These are phyloP conservation scores for Podospora australis DNA, from an alignment of 495 filamentous ascomycete genomes.

Conservation along the genomic window DNA sequence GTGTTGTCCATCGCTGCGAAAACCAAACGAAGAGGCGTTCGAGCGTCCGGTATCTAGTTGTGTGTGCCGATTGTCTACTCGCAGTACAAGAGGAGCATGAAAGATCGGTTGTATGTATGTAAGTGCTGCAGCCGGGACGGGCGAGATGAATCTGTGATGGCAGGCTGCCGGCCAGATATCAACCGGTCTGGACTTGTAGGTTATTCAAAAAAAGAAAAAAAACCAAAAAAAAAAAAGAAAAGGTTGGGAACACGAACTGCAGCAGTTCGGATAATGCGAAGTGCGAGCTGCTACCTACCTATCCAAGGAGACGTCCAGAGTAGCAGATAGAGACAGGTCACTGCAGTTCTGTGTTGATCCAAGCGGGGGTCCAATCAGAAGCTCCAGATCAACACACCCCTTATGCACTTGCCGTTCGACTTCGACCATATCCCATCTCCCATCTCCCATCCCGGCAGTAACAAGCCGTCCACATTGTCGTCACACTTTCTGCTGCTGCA, in stretches of 20 bases:
- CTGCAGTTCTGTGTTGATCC: not conserved
- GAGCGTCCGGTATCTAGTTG: not conserved
- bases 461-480: not conserved
- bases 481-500: not conserved
- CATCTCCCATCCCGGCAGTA: not conserved
- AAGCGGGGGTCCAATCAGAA: conserved; percentile 7
- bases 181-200: not conserved
- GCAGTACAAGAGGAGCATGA: too few species aligned
- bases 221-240: not conserved
- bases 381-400: not conserved
- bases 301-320: not conserved
- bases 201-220: not conserved
- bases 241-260: not conserved
- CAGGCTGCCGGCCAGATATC: not conserved
- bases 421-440: not conserved
- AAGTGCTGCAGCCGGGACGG: not conserved
- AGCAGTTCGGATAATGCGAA: not conserved
- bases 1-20: not conserved
- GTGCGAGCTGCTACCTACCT: not conserved
- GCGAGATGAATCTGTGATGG: not conserved
- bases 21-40: not conserved
- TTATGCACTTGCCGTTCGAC: not conserved
- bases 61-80: conserved; percentile 1
- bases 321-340: not conserved
- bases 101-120: too few species aligned